Percentiles rank a stretch among this genome's conserved stretches.
Evolutionary conservation across 495 filamentous ascomycete genomes (phyloP).

Genomic region (Trichoderma orchidacearum): DNA sequence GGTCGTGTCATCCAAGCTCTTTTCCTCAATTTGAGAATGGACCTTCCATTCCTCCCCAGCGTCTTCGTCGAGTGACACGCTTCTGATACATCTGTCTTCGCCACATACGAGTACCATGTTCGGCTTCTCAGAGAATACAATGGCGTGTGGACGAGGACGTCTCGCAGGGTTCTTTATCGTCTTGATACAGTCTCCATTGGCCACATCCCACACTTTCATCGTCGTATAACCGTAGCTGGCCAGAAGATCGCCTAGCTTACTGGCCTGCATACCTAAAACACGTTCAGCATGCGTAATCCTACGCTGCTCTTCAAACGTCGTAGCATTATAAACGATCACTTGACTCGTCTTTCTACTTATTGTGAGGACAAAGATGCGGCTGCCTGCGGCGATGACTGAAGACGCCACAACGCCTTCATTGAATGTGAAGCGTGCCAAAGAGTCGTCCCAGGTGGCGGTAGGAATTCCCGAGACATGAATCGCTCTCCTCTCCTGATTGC

Average conservation of each 20-base stretch:
- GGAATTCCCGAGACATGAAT: background rate
- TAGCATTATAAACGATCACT: background rate
- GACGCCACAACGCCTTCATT: background rate
- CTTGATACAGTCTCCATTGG: background rate
- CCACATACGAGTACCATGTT: background rate
- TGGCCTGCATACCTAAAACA: background rate
- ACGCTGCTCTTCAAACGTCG: slow-evolving; percentile 2
- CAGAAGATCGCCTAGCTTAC: background rate
- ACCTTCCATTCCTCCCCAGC: background rate
- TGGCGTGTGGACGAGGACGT: background rate
- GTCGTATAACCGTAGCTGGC: slow-evolving; percentile 3
- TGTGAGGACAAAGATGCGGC: background rate
- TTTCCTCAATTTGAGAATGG: background rate
- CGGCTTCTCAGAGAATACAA: background rate
- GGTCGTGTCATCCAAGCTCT: background rate
- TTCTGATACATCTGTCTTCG: background rate
- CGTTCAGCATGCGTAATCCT: background rate
- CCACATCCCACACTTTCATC: slow-evolving; percentile 1
- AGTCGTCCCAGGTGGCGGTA: slow-evolving; percentile 1
- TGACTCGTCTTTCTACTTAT: background rate
- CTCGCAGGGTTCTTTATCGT: background rate
- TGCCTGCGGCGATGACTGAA: slow-evolving; percentile 1
- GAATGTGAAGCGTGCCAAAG: background rate
- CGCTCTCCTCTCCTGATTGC: background rate
- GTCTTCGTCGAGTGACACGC: background rate